phyloP scores from a whole-genome alignment of 176 grass and related monocot species.

The Canna indica region DNA sequence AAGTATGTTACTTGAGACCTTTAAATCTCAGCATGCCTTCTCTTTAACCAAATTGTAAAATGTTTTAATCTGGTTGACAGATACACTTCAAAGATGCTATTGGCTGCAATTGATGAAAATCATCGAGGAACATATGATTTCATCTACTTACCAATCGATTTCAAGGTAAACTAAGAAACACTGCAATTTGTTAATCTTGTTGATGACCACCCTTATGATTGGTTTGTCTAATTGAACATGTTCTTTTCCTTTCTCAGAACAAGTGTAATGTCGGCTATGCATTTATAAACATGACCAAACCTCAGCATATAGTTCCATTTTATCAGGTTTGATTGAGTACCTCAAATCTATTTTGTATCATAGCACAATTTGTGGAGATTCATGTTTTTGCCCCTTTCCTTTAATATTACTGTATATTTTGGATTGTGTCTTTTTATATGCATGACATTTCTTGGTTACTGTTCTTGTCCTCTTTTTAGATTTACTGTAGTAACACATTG shows the following conservation, averaged over 20 bases:
- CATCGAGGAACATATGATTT: constrained; percentile 93
- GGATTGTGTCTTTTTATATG: neutral
- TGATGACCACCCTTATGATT: neutral
- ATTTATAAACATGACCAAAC: constrained; percentile 94
- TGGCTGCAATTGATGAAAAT: constrained; percentile 85
- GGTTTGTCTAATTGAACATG: neutral
- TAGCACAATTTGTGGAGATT: neutral
- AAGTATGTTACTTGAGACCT: constrained; percentile 42
- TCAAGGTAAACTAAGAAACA: constrained; percentile 50
- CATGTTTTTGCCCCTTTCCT: neutral
- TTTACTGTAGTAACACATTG: neutral
- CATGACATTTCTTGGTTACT: neutral
- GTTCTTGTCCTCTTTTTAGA: neutral
- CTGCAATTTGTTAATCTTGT: neutral
- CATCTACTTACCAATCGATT: constrained; percentile 93
- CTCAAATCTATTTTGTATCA: neutral
- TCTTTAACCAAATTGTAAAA: neutral
- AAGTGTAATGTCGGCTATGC: constrained; percentile 98
- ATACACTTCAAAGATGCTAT: constrained; percentile 97
- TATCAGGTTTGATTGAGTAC: constrained; percentile 52
- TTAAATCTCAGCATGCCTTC: neutral
- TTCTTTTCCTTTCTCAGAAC: constrained; percentile 44
- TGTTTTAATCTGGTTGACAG: constrained; percentile 25
- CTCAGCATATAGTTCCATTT: constrained; percentile 69
- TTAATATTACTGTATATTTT: too few species aligned